Percentiles rank a stretch among this genome's conserved stretches.
phyloP scores from a whole-genome alignment of 2,329 filamentous ascomycete species.

The Geosmithia putterillii region DNA sequence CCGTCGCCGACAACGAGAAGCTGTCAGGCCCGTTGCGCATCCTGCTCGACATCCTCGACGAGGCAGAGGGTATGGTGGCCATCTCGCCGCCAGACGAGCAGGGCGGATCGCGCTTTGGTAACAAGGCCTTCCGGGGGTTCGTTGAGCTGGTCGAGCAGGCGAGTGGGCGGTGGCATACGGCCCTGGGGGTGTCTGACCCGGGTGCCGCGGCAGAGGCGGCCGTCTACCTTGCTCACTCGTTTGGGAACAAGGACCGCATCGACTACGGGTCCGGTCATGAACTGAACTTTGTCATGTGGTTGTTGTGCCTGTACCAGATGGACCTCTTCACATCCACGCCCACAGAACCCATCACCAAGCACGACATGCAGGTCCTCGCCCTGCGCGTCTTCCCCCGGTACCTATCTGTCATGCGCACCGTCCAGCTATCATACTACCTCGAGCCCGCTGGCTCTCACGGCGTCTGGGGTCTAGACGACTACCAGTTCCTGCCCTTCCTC shows the following conservation, averaged over 20 bases:
- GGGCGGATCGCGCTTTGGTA: slow-evolving; percentile 83
- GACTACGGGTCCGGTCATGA: slow-evolving; percentile 98
- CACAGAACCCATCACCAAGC: no score
- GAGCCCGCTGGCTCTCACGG: slow-evolving; percentile 95
- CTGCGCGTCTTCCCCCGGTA: slow-evolving; percentile 75
- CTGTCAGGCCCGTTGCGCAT: slow-evolving; percentile 27
- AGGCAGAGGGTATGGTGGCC: slow-evolving; percentile 53
- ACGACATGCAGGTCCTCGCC: slow-evolving; percentile 63
- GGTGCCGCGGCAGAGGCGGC: slow-evolving; percentile 52
- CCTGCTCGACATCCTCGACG: slow-evolving; percentile 55
- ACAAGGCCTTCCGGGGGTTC: slow-evolving; percentile 78
- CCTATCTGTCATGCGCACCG: slow-evolving; percentile 70
- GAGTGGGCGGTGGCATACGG: slow-evolving; percentile 46
- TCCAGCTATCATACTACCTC: slow-evolving; percentile 90
- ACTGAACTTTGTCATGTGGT: slow-evolving; percentile 92
- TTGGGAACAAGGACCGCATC: slow-evolving; percentile 77
- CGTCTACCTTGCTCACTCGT: slow-evolving; percentile 69
- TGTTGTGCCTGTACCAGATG: slow-evolving; percentile 82
- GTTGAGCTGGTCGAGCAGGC: slow-evolving; percentile 55
- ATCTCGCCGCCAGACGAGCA: slow-evolving; percentile 73
- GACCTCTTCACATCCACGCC: slow-evolving; percentile 36
- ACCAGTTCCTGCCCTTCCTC: slow-evolving; percentile 91
- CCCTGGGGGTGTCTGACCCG: slow-evolving; percentile 37
- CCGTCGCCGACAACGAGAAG: slow-evolving; percentile 41
- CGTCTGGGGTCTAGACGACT: slow-evolving; percentile 96